phyloP scores from a whole-genome alignment of 148 eudicot genomes.

The Tetragonia tetragonoides region DNA sequence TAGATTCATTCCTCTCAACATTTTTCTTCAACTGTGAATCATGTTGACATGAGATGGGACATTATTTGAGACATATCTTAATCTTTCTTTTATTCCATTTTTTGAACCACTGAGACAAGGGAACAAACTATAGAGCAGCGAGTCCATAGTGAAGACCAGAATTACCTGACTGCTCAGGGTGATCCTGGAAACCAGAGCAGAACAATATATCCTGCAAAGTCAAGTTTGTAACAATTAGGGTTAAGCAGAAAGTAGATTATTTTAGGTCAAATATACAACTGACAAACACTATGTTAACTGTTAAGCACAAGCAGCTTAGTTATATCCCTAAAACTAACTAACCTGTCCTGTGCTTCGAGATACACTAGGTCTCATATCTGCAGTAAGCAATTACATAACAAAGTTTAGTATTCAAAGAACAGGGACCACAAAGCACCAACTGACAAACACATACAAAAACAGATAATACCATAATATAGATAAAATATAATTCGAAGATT shows the following conservation, averaged over 20 bases:
- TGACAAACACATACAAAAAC: neutral
- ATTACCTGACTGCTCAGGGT: constrained; percentile 64
- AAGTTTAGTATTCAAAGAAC: neutral
- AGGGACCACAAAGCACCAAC: neutral
- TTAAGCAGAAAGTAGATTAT: constrained; percentile 8
- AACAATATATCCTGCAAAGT: constrained; percentile 54
- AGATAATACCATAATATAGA: neutral
- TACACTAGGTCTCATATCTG: constrained; percentile 51
- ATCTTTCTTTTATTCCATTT: neutral
- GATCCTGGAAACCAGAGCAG: constrained; percentile 59
- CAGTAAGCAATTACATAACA: constrained; percentile 23
- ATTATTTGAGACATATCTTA: neutral
- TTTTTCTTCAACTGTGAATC: neutral
- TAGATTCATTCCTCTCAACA: neutral
- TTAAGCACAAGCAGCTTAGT: neutral
- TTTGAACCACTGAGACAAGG: too few species aligned
- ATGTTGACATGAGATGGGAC: neutral
- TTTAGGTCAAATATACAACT: constrained; percentile 7
- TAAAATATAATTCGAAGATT: neutral
- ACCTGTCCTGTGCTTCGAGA: constrained; percentile 54
- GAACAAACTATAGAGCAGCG: neutral
- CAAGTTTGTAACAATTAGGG: constrained; percentile 15
- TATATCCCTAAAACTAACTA: constrained; percentile 21
- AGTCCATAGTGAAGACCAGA: neutral
- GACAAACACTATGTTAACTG: neutral